These are phyloP conservation scores for Immersiporthe knoxdaviesiana DNA, from an alignment of 2,329 filamentous ascomycete genomes.

Conservation along the genomic window DNA sequence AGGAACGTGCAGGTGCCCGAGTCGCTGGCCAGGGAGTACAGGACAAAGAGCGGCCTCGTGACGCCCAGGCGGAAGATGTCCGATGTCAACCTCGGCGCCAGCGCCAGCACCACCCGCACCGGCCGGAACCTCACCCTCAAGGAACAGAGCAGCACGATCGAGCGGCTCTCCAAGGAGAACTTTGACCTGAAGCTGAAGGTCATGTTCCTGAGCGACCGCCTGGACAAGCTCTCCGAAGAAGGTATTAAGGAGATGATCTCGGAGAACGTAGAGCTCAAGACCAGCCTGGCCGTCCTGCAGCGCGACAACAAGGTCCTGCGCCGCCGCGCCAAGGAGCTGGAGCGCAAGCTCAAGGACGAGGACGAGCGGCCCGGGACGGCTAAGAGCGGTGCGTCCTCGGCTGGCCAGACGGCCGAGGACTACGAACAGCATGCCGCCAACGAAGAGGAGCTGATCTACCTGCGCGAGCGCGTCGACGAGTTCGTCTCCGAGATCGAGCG, in stretches of 20 bases:
- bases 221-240: constrained; percentile 93
- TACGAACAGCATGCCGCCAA: constrained; percentile 65
- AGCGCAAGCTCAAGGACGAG: constrained; percentile 74
- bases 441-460: constrained; percentile 83
- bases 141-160: constrained; percentile 96
- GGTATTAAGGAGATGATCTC: constrained; percentile 98
- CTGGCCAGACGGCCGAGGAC: constrained; percentile 58
- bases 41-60: constrained; percentile 69
- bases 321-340: constrained; percentile 80
- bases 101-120: constrained; percentile 55
- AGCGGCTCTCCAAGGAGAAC: constrained; percentile 95
- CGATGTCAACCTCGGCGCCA: constrained; percentile 54
- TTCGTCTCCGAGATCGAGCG: constrained; percentile 84
- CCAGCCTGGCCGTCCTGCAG: constrained; percentile 83
- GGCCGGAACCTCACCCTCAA: constrained; percentile 84
- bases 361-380: constrained; percentile 65
- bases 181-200: constrained; percentile 97
- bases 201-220: constrained; percentile 90
- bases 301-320: constrained; percentile 87
- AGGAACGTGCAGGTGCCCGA: constrained; percentile 90
- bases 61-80: constrained; percentile 58
- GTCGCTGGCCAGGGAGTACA: constrained; percentile 84
- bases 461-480: constrained; percentile 84
- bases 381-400: constrained; percentile 58
- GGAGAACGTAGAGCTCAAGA: constrained; percentile 94